phyloP scores from a whole-genome alignment of 1,284 basidiomycete genomes.

The Kalmanozyma brasiliensis region DNA sequence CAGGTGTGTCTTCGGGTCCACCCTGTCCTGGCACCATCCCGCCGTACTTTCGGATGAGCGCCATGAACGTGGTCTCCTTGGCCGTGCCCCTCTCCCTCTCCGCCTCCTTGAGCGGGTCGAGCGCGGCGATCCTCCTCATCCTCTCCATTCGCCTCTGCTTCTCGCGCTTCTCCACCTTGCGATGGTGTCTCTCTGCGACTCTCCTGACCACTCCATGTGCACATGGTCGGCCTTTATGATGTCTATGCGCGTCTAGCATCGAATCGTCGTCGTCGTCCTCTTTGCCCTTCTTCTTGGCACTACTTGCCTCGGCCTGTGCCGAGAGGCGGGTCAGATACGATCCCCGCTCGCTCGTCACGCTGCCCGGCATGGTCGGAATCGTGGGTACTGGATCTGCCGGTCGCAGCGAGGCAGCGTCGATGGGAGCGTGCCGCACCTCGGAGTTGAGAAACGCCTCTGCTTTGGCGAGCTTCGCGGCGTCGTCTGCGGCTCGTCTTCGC shows the following conservation, averaged over 20 bases:
- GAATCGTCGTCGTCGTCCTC: constrained; percentile 25
- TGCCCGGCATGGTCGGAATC: constrained; percentile 4
- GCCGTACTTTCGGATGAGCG: constrained; percentile 39
- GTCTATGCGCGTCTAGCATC: background rate
- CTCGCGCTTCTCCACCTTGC: constrained; percentile 25
- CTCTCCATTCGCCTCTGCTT: constrained; percentile 24
- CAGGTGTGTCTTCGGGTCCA: too few relatives aligned
- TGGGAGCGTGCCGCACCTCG: constrained; percentile 21
- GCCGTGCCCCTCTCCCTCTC: constrained; percentile 24
- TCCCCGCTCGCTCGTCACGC: constrained; percentile 25
- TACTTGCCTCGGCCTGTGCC: constrained; percentile 19
- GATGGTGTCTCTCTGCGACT: constrained; percentile 32
- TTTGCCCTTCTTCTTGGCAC: background rate
- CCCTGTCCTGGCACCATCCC: constrained; percentile 24
- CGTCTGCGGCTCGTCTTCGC: constrained; percentile 11
- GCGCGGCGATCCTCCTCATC: constrained; percentile 35
- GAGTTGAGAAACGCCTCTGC: constrained; percentile 31
- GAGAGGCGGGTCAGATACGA: constrained; percentile 32
- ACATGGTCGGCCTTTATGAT: background rate
- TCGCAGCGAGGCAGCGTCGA: constrained; percentile 1
- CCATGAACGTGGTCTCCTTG: constrained; percentile 46
- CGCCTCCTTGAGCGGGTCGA: constrained; percentile 36
- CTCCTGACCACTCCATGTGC: constrained; percentile 24
- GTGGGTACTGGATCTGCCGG: background rate
- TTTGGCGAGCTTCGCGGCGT: constrained; percentile 32